Percentiles rank a stretch among this genome's conserved stretches.
These are phyloP conservation scores for Hyaloscypha bicolor DNA, from an alignment of 495 filamentous ascomycete genomes.

Conservation along the genomic window DNA sequence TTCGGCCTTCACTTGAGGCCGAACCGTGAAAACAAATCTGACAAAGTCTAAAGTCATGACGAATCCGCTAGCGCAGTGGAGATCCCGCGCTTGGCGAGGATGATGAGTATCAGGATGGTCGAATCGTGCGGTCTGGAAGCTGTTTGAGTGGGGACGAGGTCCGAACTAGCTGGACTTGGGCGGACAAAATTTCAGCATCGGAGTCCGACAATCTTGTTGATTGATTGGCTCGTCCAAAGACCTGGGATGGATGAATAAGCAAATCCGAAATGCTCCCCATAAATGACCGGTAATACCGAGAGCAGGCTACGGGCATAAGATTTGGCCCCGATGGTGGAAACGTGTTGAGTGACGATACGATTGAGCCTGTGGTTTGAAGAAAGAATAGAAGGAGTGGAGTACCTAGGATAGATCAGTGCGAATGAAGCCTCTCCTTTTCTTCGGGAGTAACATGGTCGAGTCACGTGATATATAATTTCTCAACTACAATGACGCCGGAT, in stretches of 20 bases:
- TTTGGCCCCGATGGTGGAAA: too few relatives aligned
- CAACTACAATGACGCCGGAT: too few relatives aligned
- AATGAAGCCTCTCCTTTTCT: too few relatives aligned
- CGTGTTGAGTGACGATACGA: too few relatives aligned
- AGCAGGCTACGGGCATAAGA: too few relatives aligned
- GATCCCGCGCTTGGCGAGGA: background rate
- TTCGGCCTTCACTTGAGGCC: constrained; percentile 16
- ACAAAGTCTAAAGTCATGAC: background rate
- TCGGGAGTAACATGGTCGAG: too few relatives aligned
- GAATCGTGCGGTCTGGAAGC: background rate
- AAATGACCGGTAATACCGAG: too few relatives aligned
- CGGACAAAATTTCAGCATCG: background rate
- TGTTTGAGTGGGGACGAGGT: background rate
- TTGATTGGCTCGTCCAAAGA: background rate
- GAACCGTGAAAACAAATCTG: constrained; percentile 1
- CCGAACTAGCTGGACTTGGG: background rate
- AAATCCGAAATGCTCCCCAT: background rate
- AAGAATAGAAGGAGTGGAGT: too few relatives aligned
- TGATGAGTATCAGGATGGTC: background rate
- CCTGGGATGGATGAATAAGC: background rate
- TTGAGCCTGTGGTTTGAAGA: too few relatives aligned
- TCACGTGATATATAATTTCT: too few relatives aligned
- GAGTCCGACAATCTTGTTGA: background rate
- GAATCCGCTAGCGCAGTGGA: background rate
- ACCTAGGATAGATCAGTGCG: too few relatives aligned